phyloP scores from a whole-genome alignment of 2,329 filamentous ascomycete species.

The Elsinoe necatrix region DNA sequence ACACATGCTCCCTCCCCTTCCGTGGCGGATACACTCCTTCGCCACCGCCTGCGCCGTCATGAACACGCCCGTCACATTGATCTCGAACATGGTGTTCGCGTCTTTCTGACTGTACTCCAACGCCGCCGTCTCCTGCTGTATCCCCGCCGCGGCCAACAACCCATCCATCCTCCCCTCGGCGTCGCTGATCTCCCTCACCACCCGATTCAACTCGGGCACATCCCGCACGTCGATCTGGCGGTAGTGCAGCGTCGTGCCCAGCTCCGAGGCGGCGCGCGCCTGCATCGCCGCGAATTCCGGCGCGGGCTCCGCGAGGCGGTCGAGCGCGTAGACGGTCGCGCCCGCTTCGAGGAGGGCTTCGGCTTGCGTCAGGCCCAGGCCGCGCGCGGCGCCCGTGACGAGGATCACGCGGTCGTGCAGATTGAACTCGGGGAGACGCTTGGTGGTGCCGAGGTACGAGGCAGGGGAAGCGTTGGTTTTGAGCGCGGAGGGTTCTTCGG shows the following conservation, averaged over 20 bases:
- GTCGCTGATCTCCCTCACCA: constrained; percentile 60
- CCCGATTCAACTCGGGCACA: constrained; percentile 55
- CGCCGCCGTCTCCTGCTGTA: constrained; percentile 76
- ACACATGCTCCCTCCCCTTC: constrained; percentile 52
- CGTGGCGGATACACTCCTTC: constrained; percentile 54
- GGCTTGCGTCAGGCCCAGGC: constrained; percentile 64
- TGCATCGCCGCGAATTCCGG: constrained; percentile 58
- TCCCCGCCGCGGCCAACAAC: constrained; percentile 63
- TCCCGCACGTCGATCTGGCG: constrained; percentile 74
- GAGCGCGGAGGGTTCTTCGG: constrained; percentile 26
- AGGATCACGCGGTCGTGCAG: constrained; percentile 62
- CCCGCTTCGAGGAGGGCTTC: constrained; percentile 69
- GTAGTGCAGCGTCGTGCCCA: constrained; percentile 61
- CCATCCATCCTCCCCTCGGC: constrained; percentile 68
- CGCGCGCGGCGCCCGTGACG: constrained; percentile 63
- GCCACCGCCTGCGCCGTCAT: constrained; percentile 57
- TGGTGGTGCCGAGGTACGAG: constrained; percentile 30
- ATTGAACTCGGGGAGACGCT: constrained; percentile 62
- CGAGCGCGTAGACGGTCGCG: constrained; percentile 61
- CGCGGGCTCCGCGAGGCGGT: constrained; percentile 51
- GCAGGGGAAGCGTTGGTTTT: constrained; percentile 26
- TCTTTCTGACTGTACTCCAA: constrained; percentile 64
- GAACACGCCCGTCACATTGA: constrained; percentile 54
- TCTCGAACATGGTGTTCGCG: constrained; percentile 53
- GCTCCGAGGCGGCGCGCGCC: constrained; percentile 52